Conservation (phyloP, 495 filamentous ascomycete species). For the Penicillium bovifimosum region DNA sequence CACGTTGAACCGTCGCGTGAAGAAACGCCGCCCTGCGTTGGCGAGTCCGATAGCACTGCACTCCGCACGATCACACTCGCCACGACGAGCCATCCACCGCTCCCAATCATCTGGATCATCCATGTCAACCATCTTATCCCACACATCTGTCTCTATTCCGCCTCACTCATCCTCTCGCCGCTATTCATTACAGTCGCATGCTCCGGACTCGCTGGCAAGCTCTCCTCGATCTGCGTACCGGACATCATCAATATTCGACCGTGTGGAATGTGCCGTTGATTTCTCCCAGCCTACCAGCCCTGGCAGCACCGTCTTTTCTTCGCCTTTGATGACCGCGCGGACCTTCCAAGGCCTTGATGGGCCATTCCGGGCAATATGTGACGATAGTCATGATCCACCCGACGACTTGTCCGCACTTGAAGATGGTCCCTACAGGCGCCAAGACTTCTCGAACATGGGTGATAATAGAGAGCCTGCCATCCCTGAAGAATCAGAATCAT, state of each 20-base stretch:
- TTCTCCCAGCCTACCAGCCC: constrained; percentile 71
- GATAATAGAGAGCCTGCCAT: constrained; percentile 33
- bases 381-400: constrained; percentile 14
- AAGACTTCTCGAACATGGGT: constrained; percentile 3
- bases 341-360: constrained; percentile 51
- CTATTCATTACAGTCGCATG: constrained; percentile 66
- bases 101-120: constrained; percentile 45
- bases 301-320: constrained; percentile 57
- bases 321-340: constrained; percentile 33
- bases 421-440: constrained; percentile 21
- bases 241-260: constrained; percentile 74
- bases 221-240: constrained; percentile 73
- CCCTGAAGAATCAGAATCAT: constrained; percentile 39
- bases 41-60: constrained; percentile 55
- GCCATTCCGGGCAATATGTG: constrained; percentile 43
- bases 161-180: constrained; percentile 42
- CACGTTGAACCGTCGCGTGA: constrained; percentile 49
- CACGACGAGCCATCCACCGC: constrained; percentile 37
- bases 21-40: constrained; percentile 59
- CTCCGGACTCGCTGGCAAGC: constrained; percentile 67
- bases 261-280: constrained; percentile 47
- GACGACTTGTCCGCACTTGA: constrained; percentile 15
- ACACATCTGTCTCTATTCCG: constrained; percentile 58
- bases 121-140: constrained; percentile 54
- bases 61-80: constrained; percentile 42